Conservation (phyloP, 768 basidiomycete species). For the Mycena floridula region DNA sequence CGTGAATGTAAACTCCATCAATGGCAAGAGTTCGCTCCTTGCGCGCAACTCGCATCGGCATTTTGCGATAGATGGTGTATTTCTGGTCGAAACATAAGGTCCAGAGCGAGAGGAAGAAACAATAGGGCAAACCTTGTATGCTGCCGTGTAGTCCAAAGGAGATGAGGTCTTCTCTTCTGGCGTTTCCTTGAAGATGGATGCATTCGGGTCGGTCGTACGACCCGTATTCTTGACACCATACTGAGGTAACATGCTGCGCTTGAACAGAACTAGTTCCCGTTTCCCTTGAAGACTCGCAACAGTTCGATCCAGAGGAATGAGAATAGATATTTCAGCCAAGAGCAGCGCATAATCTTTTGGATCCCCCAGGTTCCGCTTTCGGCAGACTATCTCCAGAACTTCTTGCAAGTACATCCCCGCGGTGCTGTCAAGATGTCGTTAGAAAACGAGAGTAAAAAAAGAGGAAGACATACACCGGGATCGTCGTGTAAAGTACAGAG, state of each 20-base stretch:
- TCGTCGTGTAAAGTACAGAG: conserved; percentile 80
- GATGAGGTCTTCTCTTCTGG: conserved; percentile 51
- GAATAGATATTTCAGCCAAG: conserved; percentile 58
- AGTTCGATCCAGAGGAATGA: conserved; percentile 89
- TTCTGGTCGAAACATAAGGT: conserved; percentile 39
- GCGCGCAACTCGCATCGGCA: conserved; percentile 88
- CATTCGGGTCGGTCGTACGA: conserved; percentile 88
- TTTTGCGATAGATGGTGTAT: conserved; percentile 89
- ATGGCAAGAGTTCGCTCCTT: conserved; percentile 91
- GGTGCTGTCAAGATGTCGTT: conserved; percentile 44
- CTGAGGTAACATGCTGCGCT: conserved; percentile 66
- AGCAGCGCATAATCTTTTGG: conserved; percentile 83
- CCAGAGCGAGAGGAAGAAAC: not conserved
- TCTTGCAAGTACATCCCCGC: conserved; percentile 98
- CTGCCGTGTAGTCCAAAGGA: conserved; percentile 72
- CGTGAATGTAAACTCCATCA: conserved; percentile 92
- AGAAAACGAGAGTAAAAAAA: not conserved
- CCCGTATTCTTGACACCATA: conserved; percentile 54
- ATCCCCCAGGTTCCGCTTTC: conserved; percentile 57
- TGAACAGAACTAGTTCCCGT: conserved; percentile 75
- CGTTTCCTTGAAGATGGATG: conserved; percentile 91
- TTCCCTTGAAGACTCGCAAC: conserved; percentile 93
- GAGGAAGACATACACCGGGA: conserved; percentile 69
- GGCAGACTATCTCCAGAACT: conserved; percentile 80
- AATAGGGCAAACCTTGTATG: conserved; percentile 65